These are phyloP conservation scores for Misopates orontium DNA, from an alignment of 257 asterid genomes.

Conservation along the genomic window DNA sequence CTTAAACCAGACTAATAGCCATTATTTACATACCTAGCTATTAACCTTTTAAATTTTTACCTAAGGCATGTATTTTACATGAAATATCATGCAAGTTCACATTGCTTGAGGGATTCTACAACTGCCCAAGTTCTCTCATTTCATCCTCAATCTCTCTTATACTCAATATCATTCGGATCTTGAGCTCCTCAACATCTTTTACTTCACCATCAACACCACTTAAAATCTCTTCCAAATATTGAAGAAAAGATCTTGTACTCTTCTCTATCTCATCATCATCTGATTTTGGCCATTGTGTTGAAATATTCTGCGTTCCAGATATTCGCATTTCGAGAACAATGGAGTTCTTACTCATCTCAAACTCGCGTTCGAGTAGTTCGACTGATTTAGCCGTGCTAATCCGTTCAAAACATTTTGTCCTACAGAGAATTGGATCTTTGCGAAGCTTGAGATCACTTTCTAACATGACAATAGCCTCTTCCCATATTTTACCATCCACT, in stretches of 20 bases:
- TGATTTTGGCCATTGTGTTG: conserved; percentile 18
- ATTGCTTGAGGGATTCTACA: too few relatives aligned
- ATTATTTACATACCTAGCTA: too few relatives aligned
- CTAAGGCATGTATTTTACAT: too few relatives aligned
- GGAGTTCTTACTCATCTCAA: conserved; percentile 43
- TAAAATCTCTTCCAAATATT: conserved; percentile 40
- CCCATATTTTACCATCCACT: conserved; percentile 34
- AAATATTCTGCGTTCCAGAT: conserved; percentile 50
- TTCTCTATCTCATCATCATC: conserved; percentile 41
- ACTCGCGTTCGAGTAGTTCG: conserved; percentile 43
- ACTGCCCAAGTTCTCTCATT: too few relatives aligned
- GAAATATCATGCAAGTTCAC: too few relatives aligned
- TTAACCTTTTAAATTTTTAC: too few relatives aligned
- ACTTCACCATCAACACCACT: conserved; percentile 25
- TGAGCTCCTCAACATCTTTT: conserved; percentile 33
- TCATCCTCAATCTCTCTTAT: too few relatives aligned
- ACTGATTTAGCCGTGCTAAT: conserved; percentile 52
- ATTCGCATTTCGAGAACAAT: conserved; percentile 63
- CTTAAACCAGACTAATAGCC: too few relatives aligned
- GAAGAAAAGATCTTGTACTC: conserved; percentile 34
- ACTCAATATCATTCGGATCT: conserved; percentile 37
- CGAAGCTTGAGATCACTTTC: conserved; percentile 47
- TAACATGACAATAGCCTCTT: conserved; percentile 37
- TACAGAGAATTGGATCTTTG: conserved; percentile 41
- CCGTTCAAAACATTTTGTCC: conserved; percentile 56